These are phyloP conservation scores for Carex sylvatica DNA, from an alignment of 202 grass and related monocot species.

Conservation along the genomic window DNA sequence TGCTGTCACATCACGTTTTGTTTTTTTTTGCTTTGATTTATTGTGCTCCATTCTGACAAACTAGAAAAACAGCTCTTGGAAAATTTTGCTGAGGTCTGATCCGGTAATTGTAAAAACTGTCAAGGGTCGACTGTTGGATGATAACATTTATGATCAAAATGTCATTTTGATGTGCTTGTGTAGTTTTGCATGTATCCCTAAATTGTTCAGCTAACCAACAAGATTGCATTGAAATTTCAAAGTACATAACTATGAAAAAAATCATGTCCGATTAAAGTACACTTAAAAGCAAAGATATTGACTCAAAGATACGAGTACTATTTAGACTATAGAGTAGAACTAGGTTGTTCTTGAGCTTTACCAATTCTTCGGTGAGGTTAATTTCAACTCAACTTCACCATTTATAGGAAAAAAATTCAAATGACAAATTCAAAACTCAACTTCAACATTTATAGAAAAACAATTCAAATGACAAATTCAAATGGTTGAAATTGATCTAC, in stretches of 20 bases:
- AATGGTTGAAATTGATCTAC: no score
- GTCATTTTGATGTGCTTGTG: neutral
- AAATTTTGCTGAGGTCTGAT: neutral
- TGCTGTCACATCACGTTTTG: neutral
- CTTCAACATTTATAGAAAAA: no score
- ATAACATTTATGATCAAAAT: neutral
- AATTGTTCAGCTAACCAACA: neutral
- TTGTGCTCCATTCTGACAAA: neutral
- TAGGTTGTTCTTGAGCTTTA: no score
- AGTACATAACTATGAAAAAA: neutral
- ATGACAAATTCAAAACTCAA: no score
- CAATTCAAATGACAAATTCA: no score
- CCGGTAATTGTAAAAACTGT: neutral
- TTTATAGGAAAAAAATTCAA: no score
- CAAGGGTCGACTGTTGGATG: neutral
- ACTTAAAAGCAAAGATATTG: neutral
- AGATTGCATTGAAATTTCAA: neutral
- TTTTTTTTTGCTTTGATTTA: neutral
- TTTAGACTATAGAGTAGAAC: no score
- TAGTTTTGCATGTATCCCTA: no score
- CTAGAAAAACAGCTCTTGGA: neutral
- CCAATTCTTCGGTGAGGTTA: no score
- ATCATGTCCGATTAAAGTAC: neutral
- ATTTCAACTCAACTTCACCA: no score
- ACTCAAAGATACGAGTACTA: neutral